These are phyloP conservation scores for Grifola frondosa DNA, from an alignment of 1,284 basidiomycete species.

Conservation along the genomic window DNA sequence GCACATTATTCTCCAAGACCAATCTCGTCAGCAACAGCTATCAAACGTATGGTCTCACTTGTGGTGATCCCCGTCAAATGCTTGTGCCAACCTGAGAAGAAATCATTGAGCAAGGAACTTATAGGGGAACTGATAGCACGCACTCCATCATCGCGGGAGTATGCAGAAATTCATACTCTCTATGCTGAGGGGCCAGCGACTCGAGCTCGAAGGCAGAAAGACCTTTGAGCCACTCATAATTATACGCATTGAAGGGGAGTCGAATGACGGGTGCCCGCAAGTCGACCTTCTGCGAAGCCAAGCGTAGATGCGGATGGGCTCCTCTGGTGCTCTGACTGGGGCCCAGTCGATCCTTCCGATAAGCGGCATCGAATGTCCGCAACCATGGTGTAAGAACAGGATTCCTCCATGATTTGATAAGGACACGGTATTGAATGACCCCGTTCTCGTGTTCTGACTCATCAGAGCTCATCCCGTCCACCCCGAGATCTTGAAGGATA, in stretches of 20 bases:
- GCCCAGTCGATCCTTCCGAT: not conserved
- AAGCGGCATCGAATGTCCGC: conserved; percentile 3
- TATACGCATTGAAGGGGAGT: not conserved
- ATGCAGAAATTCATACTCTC: too few relatives aligned
- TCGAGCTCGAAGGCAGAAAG: not conserved
- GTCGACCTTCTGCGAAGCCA: not conserved
- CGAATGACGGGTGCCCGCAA: not conserved
- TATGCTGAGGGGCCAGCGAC: too few relatives aligned
- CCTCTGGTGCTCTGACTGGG: not conserved
- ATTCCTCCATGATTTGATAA: conserved; percentile 2
- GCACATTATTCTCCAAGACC: too few relatives aligned
- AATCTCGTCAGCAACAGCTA: too few relatives aligned
- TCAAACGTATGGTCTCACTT: too few relatives aligned
- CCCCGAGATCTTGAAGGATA: conserved; percentile 1
- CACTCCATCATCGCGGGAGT: too few relatives aligned
- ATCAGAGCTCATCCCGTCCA: conserved; percentile 5
- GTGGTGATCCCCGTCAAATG: too few relatives aligned
- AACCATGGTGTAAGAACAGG: not conserved
- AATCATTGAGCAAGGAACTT: too few relatives aligned
- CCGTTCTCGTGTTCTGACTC: conserved; percentile 4
- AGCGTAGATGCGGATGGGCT: not conserved
- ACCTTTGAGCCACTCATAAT: not conserved
- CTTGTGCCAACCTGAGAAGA: too few relatives aligned
- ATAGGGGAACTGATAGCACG: too few relatives aligned
- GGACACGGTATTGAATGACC: conserved; percentile 2